These are phyloP conservation scores for Phialophora expanda DNA, from an alignment of 2,329 filamentous ascomycete genomes.

Conservation along the genomic window DNA sequence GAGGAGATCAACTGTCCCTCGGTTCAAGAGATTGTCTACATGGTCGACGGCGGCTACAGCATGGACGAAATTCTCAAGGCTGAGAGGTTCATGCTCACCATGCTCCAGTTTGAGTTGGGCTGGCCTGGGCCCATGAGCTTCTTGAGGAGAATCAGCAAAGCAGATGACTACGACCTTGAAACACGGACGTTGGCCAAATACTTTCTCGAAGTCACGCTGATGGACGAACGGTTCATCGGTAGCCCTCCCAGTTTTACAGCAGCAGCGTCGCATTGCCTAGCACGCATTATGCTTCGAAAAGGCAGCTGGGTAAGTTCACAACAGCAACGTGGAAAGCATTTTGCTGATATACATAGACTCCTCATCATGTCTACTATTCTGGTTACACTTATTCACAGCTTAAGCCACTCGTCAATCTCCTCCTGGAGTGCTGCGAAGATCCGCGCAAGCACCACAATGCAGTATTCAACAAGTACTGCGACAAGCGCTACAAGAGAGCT, in stretches of 20 bases:
- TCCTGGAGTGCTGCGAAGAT: conserved; percentile 85
- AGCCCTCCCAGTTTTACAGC: conserved; percentile 88
- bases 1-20: conserved; percentile 99
- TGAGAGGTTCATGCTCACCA: conserved; percentile 96
- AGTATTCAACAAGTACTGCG: conserved; percentile 89
- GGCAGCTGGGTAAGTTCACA: conserved; percentile 80
- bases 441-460: conserved; percentile 81
- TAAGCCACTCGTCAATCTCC: conserved; percentile 73
- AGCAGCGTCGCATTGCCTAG: conserved; percentile 89
- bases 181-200: conserved; percentile 96
- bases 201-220: conserved; percentile 93
- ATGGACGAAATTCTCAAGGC: conserved; percentile 94
- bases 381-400: conserved; percentile 89
- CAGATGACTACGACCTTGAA: conserved; percentile 95
- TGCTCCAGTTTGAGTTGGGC: conserved; percentile 92
- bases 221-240: conserved; percentile 96
- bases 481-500: conserved; percentile 84
- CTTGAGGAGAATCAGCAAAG: conserved; percentile 93
- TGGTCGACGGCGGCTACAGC: conserved; percentile 92
- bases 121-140: conserved; percentile 99
- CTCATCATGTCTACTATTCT: conserved; percentile 87
- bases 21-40: conserved; percentile 93
- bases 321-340: background rate
- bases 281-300: conserved; percentile 85
- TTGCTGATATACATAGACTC: conserved; percentile 60